Conservation (phyloP, 2,329 filamentous ascomycete species). For the Aschersonia sp. region DNA sequence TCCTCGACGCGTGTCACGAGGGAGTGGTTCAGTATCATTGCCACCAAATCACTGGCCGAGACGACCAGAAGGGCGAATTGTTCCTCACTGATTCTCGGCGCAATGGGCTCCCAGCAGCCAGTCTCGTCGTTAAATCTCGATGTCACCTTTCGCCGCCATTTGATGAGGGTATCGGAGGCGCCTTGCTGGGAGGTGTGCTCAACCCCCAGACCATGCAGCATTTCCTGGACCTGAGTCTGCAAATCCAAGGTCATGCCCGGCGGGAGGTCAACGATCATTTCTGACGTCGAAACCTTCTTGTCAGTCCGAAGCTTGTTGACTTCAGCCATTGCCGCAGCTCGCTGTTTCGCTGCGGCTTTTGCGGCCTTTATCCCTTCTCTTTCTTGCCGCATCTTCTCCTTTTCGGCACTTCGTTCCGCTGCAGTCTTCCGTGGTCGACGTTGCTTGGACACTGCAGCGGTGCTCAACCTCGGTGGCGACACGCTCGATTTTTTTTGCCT, state of each 20-base stretch:
- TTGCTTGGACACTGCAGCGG: background rate
- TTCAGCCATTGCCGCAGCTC: constrained; percentile 51
- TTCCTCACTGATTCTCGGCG: constrained; percentile 35
- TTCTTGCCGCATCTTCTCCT: constrained; percentile 39
- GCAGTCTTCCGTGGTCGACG: background rate
- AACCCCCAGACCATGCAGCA: constrained; percentile 37
- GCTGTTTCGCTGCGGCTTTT: constrained; percentile 48
- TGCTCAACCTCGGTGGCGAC: too few relatives aligned
- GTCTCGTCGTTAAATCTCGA: constrained; percentile 45
- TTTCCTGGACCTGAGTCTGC: constrained; percentile 28
- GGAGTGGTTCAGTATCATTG: constrained; percentile 35
- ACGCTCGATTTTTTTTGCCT: too few relatives aligned
- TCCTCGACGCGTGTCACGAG: constrained; percentile 44
- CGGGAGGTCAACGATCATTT: constrained; percentile 67
- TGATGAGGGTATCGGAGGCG: constrained; percentile 38
- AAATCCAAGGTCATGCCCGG: constrained; percentile 33
- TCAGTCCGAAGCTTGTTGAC: constrained; percentile 61
- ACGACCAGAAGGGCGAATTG: constrained; percentile 49
- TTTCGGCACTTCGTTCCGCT: background rate
- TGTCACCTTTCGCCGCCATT: constrained; percentile 56
- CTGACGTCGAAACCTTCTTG: constrained; percentile 56
- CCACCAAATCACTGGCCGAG: constrained; percentile 50
- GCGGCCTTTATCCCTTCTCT: constrained; percentile 46
- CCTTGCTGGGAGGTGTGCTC: constrained; percentile 28
- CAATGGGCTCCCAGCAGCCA: constrained; percentile 51